A percentile compares a stretch with the other conserved stretches of the same genome.
Evolutionary conservation across 1,284 basidiomycete species (phyloP).

Genomic region (Ganoderma lingzhi): DNA sequence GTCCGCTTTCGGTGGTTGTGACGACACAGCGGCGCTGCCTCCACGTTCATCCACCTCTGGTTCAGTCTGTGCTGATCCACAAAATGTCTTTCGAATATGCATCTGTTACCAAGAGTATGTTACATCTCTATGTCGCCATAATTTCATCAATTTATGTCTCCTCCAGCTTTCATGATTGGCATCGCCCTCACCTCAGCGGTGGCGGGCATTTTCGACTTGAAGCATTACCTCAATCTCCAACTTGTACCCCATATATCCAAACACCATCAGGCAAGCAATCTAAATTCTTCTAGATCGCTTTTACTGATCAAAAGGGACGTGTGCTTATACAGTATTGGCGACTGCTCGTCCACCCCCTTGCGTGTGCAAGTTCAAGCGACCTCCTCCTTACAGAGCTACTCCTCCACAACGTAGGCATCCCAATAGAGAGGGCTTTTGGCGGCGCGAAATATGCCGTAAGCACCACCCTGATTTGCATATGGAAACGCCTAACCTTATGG

Average conservation of each 20-base stretch:
- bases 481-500: constrained; percentile 16
- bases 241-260: constrained; percentile 52
- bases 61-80: neutral
- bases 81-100: constrained; percentile 83
- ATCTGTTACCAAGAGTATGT: constrained; percentile 77
- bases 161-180: constrained; percentile 79
- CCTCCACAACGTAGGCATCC: constrained; percentile 76
- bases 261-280: constrained; percentile 47
- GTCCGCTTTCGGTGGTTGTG: constrained; percentile 5
- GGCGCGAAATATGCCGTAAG: constrained; percentile 89
- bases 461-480: constrained; percentile 23
- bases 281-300: neutral
- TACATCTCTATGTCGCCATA: neutral
- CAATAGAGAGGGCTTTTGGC: constrained; percentile 88
- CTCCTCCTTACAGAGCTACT: constrained; percentile 81
- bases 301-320: constrained; percentile 1
- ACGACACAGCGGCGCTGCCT: neutral
- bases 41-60: neutral
- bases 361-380: constrained; percentile 87
- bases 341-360: constrained; percentile 76
- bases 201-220: constrained; percentile 83
- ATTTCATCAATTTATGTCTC: neutral
- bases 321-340: constrained; percentile 80
- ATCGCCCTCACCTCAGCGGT: constrained; percentile 75
- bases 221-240: constrained; percentile 80